These are phyloP conservation scores for Suillus paluster DNA, from an alignment of 768 basidiomycete genomes.

Conservation along the genomic window DNA sequence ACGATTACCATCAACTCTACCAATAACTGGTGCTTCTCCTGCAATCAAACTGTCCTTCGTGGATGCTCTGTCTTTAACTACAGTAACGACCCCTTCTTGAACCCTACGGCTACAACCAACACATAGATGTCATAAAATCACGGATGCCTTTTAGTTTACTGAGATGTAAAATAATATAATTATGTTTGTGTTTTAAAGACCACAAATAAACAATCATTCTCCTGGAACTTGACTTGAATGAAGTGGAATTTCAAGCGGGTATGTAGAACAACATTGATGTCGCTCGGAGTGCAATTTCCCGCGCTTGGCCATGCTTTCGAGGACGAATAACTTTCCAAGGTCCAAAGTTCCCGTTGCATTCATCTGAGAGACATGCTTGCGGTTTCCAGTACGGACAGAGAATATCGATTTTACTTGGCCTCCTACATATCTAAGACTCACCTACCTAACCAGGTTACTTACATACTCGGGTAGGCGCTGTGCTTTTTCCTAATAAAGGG, in stretches of 20 bases:
- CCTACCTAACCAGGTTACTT: too few relatives aligned
- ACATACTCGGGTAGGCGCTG: too few relatives aligned
- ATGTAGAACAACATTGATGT: not conserved
- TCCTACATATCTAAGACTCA: too few relatives aligned
- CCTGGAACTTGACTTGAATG: not conserved
- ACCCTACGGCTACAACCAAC: not conserved
- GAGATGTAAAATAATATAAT: not conserved
- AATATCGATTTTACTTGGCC: too few relatives aligned
- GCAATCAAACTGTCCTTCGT: slow-evolving; percentile 15
- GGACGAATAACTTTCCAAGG: not conserved
- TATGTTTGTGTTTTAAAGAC: not conserved
- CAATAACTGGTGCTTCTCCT: slow-evolving; percentile 20
- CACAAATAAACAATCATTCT: not conserved
- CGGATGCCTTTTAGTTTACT: not conserved
- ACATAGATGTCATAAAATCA: not conserved
- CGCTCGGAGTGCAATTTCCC: too few relatives aligned
- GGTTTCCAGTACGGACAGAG: not conserved
- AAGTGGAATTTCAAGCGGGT: not conserved
- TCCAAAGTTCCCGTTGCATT: not conserved
- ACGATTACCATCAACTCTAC: slow-evolving; percentile 19
- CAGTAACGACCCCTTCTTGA: slow-evolving; percentile 13
- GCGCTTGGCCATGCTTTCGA: not conserved
- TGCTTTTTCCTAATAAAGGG: too few relatives aligned
- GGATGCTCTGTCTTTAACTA: slow-evolving; percentile 17
- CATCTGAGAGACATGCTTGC: not conserved